Conservation (phyloP, 1,284 basidiomycete genomes). For the Naganishia sp. region DNA sequence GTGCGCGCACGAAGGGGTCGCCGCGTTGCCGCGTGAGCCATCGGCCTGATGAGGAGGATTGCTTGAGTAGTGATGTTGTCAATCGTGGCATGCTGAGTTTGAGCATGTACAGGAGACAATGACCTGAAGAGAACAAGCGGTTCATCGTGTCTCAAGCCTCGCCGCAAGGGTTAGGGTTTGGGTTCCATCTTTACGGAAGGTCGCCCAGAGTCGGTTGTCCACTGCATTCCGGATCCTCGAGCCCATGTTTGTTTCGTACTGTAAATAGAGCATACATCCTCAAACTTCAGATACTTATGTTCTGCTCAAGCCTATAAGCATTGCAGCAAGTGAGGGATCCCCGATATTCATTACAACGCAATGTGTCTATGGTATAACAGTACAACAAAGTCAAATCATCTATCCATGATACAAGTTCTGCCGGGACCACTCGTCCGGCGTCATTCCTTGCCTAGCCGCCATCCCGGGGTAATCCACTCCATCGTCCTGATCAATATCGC, state of each 20-base stretch:
- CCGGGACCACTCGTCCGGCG: slow-evolving; percentile 31
- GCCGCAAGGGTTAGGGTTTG: too few species aligned
- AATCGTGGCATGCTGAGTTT: not conserved
- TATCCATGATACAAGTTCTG: slow-evolving; percentile 32
- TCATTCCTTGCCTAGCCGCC: slow-evolving; percentile 30
- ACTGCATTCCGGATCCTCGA: too few species aligned
- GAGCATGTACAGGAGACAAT: too few species aligned
- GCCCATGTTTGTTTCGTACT: too few species aligned
- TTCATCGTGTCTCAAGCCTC: too few species aligned
- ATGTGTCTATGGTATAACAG: not conserved
- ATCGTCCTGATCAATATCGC: slow-evolving; percentile 30
- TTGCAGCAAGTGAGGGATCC: not conserved
- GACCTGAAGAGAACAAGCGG: too few species aligned
- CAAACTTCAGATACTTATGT: too few species aligned
- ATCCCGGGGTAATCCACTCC: slow-evolving; percentile 29
- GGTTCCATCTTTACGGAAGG: too few species aligned
- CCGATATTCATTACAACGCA: slow-evolving; percentile 12
- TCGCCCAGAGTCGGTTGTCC: too few species aligned
- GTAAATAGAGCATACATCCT: too few species aligned
- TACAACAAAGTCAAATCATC: slow-evolving; percentile 7
- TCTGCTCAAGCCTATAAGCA: too few species aligned
- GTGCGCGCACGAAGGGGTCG: slow-evolving; percentile 50
- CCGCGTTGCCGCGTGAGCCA: slow-evolving; percentile 50
- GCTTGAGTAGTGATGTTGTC: slow-evolving; percentile 11
- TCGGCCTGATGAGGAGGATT: slow-evolving; percentile 45